Evolutionary conservation across 2,329 filamentous ascomycete genomes (phyloP), one percentile per base, ranked within the genome.

Genomic region (Neonectria neomacrospora): DNA sequence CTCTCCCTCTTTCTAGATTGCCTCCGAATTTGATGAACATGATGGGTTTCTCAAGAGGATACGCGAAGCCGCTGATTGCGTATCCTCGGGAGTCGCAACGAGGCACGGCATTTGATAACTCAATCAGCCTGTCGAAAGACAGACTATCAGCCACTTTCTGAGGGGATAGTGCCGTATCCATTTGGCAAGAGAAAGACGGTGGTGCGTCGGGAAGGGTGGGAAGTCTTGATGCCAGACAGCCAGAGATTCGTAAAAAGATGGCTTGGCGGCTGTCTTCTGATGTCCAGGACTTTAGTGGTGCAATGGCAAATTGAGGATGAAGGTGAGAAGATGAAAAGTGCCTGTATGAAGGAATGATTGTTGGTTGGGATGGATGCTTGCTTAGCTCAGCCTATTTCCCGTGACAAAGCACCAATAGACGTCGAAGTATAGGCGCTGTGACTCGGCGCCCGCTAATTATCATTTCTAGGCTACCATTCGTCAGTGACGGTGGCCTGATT

Each of bases 11-110:
- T 4, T 48, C 20, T 11, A 14, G 3, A 53, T 59, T 22, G 18
- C n/a, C 10, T 8, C 51, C 51, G 10, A 54, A 42, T 34, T 61
- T 55, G 7, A 61, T 54, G n/a, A 28, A 55, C n/a, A 61, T 5
- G 9, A 28, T n/a, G 2, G 42, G 51, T 7, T 55, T 34, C 10
- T 61, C 23, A 9, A 11, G 9, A 7, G 58, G 58, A 45, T 55
- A 55, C 11, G 5, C 51, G 20, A 61, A 44, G 6, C 58, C 58
- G 5, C 5, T 42, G 26, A 26, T 16, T 8, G 16, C 6, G 16
- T 39, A 10, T 1, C 37, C 16, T 39, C n/a, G 37, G 18, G 37
- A n/a, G 6, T 39, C n/a, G n/a, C 37, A 39, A 18, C 5, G 37
- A 18, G 37, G 37, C 8, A 18, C 6, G 8, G 6, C 7, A n/a